Percentiles rank a stretch among this genome's conserved stretches.
These are phyloP conservation scores for Botrytis elliptica DNA, from an alignment of 2,329 filamentous ascomycete genomes.

Conservation along the genomic window DNA sequence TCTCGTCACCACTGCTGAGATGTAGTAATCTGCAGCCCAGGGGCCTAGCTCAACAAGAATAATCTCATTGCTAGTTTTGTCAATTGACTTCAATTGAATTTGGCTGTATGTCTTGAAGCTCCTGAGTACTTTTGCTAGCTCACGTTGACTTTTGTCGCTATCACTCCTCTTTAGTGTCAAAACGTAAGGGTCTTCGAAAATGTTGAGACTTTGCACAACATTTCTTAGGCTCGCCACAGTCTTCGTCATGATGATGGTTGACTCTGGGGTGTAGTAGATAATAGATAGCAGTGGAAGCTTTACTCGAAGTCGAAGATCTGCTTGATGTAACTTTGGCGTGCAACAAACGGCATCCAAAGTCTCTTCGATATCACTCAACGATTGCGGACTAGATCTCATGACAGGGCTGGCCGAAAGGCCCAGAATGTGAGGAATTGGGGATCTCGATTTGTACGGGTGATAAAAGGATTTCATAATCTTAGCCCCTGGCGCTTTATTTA, in stretches of 20 bases:
- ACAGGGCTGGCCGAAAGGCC: slow-evolving; percentile 39
- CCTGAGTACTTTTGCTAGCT: slow-evolving; percentile 43
- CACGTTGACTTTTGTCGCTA: slow-evolving; percentile 43
- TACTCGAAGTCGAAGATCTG: slow-evolving; percentile 44
- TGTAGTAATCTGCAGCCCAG: slow-evolving; percentile 69
- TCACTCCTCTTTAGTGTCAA: slow-evolving; percentile 46
- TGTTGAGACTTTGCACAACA: slow-evolving; percentile 47
- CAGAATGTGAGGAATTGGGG: slow-evolving; percentile 35
- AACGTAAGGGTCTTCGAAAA: slow-evolving; percentile 61
- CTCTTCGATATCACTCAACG: slow-evolving; percentile 44
- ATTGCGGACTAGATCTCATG: slow-evolving; percentile 35
- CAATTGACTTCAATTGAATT: slow-evolving; percentile 56
- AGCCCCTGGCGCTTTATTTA: slow-evolving; percentile 35
- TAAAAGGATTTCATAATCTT: slow-evolving; percentile 39
- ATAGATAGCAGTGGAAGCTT: slow-evolving; percentile 33
- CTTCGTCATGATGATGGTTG: slow-evolving; percentile 20
- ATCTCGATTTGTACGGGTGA: slow-evolving; percentile 28
- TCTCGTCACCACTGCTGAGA: slow-evolving; percentile 46
- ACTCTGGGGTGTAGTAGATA: slow-evolving; percentile 23
- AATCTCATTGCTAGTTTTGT: slow-evolving; percentile 51
- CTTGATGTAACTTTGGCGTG: slow-evolving; percentile 54
- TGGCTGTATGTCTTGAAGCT: slow-evolving; percentile 52
- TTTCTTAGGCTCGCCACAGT: slow-evolving; percentile 29
- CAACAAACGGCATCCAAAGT: slow-evolving; percentile 57
- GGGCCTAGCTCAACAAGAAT: slow-evolving; percentile 55